Evolutionary conservation across 176 grass and related monocot species (phyloP).

Genomic region (Pharus latifolius): DNA sequence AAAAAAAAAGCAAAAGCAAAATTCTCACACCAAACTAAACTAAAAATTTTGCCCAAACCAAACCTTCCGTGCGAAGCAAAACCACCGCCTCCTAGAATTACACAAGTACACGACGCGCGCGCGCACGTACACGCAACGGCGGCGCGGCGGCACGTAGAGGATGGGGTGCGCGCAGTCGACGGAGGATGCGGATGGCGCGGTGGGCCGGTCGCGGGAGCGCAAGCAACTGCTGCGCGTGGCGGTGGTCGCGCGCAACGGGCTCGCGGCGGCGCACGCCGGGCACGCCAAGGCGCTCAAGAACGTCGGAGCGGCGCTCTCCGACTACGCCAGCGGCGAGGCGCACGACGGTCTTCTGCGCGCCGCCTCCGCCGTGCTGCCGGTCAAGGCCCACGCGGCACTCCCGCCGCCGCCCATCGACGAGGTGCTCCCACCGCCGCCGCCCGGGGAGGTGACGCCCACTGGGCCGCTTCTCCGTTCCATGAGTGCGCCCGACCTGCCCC

Average conservation of each 20-base stretch:
- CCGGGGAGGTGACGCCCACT: slow-evolving; percentile 8
- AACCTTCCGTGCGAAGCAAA: slow-evolving; percentile 17
- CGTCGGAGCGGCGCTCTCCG: slow-evolving; percentile 59
- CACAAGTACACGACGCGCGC: no score
- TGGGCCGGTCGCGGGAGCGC: slow-evolving; percentile 52
- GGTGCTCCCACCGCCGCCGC: slow-evolving; percentile 15
- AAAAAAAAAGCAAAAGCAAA: no score
- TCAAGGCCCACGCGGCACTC: slow-evolving; percentile 1
- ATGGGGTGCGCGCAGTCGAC: slow-evolving; percentile 75
- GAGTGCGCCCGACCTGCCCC: slow-evolving; percentile 40
- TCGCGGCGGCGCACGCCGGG: slow-evolving; percentile 54
- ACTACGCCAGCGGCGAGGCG: slow-evolving; percentile 38
- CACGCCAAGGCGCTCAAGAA: slow-evolving; percentile 51
- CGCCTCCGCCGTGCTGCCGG: neutral
- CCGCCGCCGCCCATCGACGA: slow-evolving; percentile 16
- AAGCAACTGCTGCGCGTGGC: slow-evolving; percentile 36
- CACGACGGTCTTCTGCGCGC: neutral
- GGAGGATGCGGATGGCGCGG: slow-evolving; percentile 44
- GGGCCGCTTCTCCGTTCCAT: slow-evolving; percentile 28
- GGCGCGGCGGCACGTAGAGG: neutral
- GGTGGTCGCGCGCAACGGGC: slow-evolving; percentile 36
- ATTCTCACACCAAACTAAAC: neutral
- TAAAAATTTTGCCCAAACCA: neutral
- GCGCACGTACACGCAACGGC: neutral
- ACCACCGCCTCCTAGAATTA: no score